phyloP scores from a whole-genome alignment of 2,329 filamentous ascomycete genomes.

The Seiridium unicorne region DNA sequence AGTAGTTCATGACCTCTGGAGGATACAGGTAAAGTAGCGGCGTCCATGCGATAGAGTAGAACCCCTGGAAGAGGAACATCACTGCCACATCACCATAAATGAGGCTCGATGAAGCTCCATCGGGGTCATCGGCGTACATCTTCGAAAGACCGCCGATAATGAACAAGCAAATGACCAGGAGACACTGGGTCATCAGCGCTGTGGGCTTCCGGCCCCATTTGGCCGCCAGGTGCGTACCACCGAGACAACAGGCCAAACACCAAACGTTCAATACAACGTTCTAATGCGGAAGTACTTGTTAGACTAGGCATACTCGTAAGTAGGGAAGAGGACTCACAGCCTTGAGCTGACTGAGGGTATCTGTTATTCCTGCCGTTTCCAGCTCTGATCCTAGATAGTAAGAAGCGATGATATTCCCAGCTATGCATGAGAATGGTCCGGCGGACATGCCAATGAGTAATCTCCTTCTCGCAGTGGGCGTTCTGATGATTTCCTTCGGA shows the following conservation, averaged over 20 bases:
- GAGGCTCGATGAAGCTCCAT: conserved; percentile 22
- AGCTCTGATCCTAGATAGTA: conserved; percentile 39
- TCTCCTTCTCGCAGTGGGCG: conserved; percentile 33
- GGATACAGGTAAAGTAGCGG: conserved; percentile 47
- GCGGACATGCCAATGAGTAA: conserved; percentile 36
- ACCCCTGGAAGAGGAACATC: conserved; percentile 52
- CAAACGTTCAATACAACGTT: conserved; percentile 52
- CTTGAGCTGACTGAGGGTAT: conserved; percentile 34
- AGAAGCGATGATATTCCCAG: conserved; percentile 38
- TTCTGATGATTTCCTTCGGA: conserved; percentile 35
- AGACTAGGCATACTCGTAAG: background rate
- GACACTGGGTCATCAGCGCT: conserved; percentile 34
- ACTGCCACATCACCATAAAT: conserved; percentile 29
- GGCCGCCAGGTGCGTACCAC: conserved; percentile 40
- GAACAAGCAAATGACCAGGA: conserved; percentile 44
- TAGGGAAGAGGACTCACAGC: conserved; percentile 18
- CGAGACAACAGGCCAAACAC: conserved; percentile 40
- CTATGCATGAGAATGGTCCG: conserved; percentile 31
- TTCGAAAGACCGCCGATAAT: conserved; percentile 50
- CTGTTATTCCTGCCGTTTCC: conserved; percentile 37
- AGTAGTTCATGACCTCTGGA: conserved; percentile 47
- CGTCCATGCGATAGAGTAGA: conserved; percentile 50
- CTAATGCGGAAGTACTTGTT: conserved; percentile 9
- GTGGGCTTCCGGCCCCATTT: conserved; percentile 42
- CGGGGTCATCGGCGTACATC: conserved; percentile 26